Evolutionary conservation across 1,284 basidiomycete species (phyloP), one percentile per base, ranked within the genome.

Genomic region (Trametes versicolor): DNA sequence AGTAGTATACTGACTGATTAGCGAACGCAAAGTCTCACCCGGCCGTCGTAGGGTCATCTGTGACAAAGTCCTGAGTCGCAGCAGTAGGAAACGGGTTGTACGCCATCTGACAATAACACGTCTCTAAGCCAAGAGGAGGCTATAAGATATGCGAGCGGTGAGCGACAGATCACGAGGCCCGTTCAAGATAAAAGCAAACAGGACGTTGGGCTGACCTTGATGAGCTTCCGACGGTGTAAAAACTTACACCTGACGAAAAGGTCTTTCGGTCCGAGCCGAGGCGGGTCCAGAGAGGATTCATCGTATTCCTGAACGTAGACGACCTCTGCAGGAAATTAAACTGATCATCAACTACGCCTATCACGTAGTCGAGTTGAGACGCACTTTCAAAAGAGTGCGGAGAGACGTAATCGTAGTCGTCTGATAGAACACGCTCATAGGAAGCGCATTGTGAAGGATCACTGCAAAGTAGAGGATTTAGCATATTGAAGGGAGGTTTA

Each of bases 41-140:
- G 23, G 37, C 4, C 32, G 27, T n/a, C 39, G 43, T 29, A 37
- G 17, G 25, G 27, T 52, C 37, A 15, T 41, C 39, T 41, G 53
- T 27, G 36, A 19, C 19, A 27, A 7, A n/a, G n/a, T n/a, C 21
- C 15, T 15, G 2, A 29, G 29, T 0, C 7, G 32, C 7, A 32
- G 15, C 10, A 27, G 17, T 12, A 0, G 71, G 70, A 32, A 68
- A 72, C 0, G 71, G 73, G 15, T 72, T 71, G 56, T 76, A 76
- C 0, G 66, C 48, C 0, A 23, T 25, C 8, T 60, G 32, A 29
- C 72, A 72, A 2, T 59, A 21, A 49, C 71, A 72, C 2, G 66
- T 65, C 4, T 67, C 39, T 12, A 39, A 19, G 2, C 66, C 65
- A 8, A 64, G 57, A 8, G 43, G 57, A 0, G 71, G 71, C 69